Evolutionary conservation across 257 asterid species (phyloP).

Genomic region (Solanum pennellii): DNA sequence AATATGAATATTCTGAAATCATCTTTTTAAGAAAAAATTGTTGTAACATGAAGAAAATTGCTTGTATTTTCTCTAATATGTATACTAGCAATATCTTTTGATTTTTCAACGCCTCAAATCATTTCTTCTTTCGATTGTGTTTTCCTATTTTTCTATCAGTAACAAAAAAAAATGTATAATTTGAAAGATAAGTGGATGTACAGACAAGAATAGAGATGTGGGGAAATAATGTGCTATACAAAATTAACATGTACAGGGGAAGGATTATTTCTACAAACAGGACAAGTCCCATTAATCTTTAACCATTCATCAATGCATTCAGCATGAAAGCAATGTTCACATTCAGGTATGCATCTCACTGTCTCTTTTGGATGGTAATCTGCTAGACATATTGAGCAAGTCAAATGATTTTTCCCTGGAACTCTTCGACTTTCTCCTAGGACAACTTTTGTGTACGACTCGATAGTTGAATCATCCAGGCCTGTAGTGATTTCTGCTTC

Average conservation of each 20-base stretch:
- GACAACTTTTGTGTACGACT: slow-evolving; percentile 55
- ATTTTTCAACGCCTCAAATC: not conserved
- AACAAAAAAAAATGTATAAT: not conserved
- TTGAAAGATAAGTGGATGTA: not conserved
- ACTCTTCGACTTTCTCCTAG: slow-evolving; percentile 60
- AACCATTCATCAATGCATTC: slow-evolving; percentile 85
- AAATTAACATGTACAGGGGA: slow-evolving; percentile 6
- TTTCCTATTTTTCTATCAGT: not conserved
- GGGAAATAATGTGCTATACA: not conserved
- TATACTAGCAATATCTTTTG: not conserved
- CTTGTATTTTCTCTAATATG: not conserved
- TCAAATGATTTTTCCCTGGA: slow-evolving; percentile 45
- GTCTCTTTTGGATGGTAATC: slow-evolving; percentile 63
- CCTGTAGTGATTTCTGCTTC: slow-evolving; percentile 14
- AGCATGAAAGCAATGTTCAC: slow-evolving; percentile 79
- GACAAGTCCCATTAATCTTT: slow-evolving; percentile 51
- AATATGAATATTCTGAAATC: not conserved
- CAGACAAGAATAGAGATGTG: not conserved
- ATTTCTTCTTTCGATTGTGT: not conserved
- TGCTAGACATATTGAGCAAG: slow-evolving; percentile 63
- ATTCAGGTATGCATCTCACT: slow-evolving; percentile 47
- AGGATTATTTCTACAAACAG: slow-evolving; percentile 67
- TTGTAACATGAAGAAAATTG: not conserved
- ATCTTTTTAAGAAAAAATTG: not conserved
- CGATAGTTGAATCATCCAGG: slow-evolving; percentile 57